phyloP scores from a whole-genome alignment of 805 yeast species.

The Diddensiella transvaalensis region DNA sequence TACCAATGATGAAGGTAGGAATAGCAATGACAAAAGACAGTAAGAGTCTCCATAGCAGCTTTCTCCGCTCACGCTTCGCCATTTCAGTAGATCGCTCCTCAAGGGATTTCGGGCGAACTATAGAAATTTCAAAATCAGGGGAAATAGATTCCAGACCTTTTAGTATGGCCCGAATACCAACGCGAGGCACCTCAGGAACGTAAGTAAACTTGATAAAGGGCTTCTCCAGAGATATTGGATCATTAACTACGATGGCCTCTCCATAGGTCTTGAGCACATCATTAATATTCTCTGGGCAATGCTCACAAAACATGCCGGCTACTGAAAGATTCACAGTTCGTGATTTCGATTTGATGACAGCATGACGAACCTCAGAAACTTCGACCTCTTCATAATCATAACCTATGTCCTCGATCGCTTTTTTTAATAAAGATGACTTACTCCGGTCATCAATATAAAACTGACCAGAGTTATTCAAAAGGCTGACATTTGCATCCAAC shows the following conservation, averaged over 20 bases:
- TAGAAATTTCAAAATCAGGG: slow-evolving; percentile 47
- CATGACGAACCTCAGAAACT: slow-evolving; percentile 43
- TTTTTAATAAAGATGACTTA: slow-evolving; percentile 42
- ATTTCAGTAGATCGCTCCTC: slow-evolving; percentile 59
- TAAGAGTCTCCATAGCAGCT: slow-evolving; percentile 44
- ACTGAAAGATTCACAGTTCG: slow-evolving; percentile 56
- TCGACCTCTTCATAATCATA: slow-evolving; percentile 54
- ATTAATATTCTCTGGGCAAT: slow-evolving; percentile 60
- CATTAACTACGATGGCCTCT: slow-evolving; percentile 49
- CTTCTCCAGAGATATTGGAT: slow-evolving; percentile 49
- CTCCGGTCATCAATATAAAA: slow-evolving; percentile 45
- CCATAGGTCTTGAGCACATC: slow-evolving; percentile 51
- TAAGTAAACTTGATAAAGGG: slow-evolving; percentile 66
- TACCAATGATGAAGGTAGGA: slow-evolving; percentile 65
- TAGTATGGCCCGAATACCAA: slow-evolving; percentile 56
- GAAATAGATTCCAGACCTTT: slow-evolving; percentile 45
- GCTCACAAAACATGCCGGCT: slow-evolving; percentile 66
- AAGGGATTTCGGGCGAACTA: slow-evolving; percentile 52
- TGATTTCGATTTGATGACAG: slow-evolving; percentile 46
- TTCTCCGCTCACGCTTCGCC: slow-evolving; percentile 46
- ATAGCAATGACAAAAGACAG: slow-evolving; percentile 54
- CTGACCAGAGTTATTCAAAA: slow-evolving; percentile 59
- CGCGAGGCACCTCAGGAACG: slow-evolving; percentile 49
- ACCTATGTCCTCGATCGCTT: slow-evolving; percentile 62
- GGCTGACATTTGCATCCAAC: slow-evolving; percentile 49